Percentiles rank a stretch among this genome's conserved stretches.
These are phyloP conservation scores for Phytophthora pinifolia DNA, from an alignment of 352 stramenopile species.

Conservation along the genomic window DNA sequence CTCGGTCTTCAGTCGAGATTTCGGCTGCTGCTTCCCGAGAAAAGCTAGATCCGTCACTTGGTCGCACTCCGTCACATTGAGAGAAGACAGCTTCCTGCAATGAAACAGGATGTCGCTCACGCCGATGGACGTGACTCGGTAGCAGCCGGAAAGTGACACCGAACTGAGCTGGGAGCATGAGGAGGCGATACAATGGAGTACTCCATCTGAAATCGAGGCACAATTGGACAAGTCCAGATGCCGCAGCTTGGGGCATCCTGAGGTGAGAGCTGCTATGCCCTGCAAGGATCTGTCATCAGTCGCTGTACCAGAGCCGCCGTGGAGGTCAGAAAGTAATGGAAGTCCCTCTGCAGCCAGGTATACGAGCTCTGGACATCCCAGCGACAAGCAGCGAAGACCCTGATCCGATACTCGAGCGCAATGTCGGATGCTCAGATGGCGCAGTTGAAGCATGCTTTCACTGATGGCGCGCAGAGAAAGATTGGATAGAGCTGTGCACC, in stretches of 20 bases:
- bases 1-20: conserved; percentile 1
- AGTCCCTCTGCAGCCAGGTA: conserved; percentile 47
- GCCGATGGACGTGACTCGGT: conserved; percentile 25
- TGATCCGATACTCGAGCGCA: conserved; percentile 57
- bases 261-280: conserved; percentile 40
- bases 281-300: conserved; percentile 20
- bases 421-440: conserved; percentile 42
- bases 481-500: conserved; percentile 90
- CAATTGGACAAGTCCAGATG: conserved; percentile 62
- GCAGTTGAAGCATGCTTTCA: conserved; percentile 71
- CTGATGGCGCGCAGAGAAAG: conserved; percentile 79
- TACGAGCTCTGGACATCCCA: conserved; percentile 46
- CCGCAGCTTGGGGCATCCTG: conserved; percentile 33
- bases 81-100: conserved; percentile 26
- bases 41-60: conserved; percentile 51
- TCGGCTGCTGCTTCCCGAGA: conserved; percentile 1
- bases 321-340: conserved; percentile 43
- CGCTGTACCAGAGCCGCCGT: neutral
- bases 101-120: conserved; percentile 27
- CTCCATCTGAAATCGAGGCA: conserved; percentile 41
- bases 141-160: conserved; percentile 30
- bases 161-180: conserved; percentile 22
- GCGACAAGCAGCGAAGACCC: conserved; percentile 49
- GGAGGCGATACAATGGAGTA: conserved; percentile 19
- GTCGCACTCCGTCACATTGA: conserved; percentile 31